Evolutionary conservation across 179 eudicot species (phyloP), one percentile per base, ranked within the genome.

Genomic region (Silene coronaria): DNA sequence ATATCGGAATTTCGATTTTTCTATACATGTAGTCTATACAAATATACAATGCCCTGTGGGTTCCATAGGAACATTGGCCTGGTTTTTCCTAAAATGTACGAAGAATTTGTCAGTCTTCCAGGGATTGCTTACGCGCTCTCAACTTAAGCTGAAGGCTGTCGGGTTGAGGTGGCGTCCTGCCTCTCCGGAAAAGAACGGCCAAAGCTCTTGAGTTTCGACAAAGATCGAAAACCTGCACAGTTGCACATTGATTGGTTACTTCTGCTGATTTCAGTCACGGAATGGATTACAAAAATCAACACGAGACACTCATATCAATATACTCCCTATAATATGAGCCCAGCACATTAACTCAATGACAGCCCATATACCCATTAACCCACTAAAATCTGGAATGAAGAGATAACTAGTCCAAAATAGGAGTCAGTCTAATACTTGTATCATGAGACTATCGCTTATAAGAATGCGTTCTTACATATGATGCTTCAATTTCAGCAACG

Each of bases 401-500:
- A 2, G 48, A 42, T 53, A 53, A 14, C 6, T 53, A 53, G 58
- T 53, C 19, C 58, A 53, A 17, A 16, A 55, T n/a, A 55, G 0
- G 59, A n/a, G 58, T 53, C 19, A 10, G 58, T 53, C 58, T 53
- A 4, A 53, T 5, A 53, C 4, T 17, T n/a, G 16, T 53, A 13
- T 53, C 1, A 5, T 53, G 58, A 53, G 58, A 53, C 7, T 21
- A 5, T 16, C 7, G n/a, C 58, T 53, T 53, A 53, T 53, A 55
- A 55, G 59, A 55, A 0, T 48, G 23, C 38, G 23, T 77, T 75
- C 96, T 84, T 85, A 94, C 98, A n/a, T 91, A 89, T 45, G 98
- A 92, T 71, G 98, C 98, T 77, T 94, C 98, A 51, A 92, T 88
- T 82, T 92, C 97, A 32, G 98, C 95, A 71, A 94, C 88, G 17